Conservation (phyloP, 2,329 filamentous ascomycete species). For the Ophiostoma triangulosporum region DNA sequence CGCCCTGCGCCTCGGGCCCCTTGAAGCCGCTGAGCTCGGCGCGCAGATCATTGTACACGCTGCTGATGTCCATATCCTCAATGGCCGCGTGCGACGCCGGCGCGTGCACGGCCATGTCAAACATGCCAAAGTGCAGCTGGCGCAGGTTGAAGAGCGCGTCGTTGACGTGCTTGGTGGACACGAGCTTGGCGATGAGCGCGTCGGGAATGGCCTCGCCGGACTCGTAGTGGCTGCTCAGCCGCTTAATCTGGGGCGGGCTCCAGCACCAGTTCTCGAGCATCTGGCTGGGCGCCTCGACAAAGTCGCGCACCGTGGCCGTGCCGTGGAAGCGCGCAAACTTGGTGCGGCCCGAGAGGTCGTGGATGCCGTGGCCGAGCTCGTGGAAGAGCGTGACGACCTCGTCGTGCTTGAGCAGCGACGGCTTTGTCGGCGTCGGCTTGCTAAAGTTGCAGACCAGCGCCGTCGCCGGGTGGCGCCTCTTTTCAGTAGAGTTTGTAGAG, state of each 20-base stretch:
- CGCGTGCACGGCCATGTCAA: slow-evolving; percentile 71
- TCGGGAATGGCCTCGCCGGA: slow-evolving; percentile 58
- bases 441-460: slow-evolving; percentile 78
- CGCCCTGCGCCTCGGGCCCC: slow-evolving; percentile 54
- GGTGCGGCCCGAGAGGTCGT: slow-evolving; percentile 51
- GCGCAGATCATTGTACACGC: slow-evolving; percentile 59
- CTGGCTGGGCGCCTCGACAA: slow-evolving; percentile 58
- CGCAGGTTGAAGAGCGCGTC: slow-evolving; percentile 65
- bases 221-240: slow-evolving; percentile 61
- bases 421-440: slow-evolving; percentile 64
- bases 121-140: slow-evolving; percentile 70
- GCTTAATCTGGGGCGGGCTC: slow-evolving; percentile 49
- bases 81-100: slow-evolving; percentile 55
- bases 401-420: slow-evolving; percentile 67
- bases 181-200: slow-evolving; percentile 58
- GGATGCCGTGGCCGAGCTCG: slow-evolving; percentile 58
- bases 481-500: too few relatives aligned
- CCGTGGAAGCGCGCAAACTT: slow-evolving; percentile 55
- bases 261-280: slow-evolving; percentile 71
- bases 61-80: slow-evolving; percentile 49
- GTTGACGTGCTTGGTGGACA: slow-evolving; percentile 69
- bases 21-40: slow-evolving; percentile 59
- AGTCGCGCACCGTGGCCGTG: slow-evolving; percentile 52
- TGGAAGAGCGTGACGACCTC: slow-evolving; percentile 78
- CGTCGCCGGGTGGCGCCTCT: slow-evolving; percentile 61